These are phyloP conservation scores for Hura crepitans DNA, from an alignment of 441 rosid species.

Conservation along the genomic window DNA sequence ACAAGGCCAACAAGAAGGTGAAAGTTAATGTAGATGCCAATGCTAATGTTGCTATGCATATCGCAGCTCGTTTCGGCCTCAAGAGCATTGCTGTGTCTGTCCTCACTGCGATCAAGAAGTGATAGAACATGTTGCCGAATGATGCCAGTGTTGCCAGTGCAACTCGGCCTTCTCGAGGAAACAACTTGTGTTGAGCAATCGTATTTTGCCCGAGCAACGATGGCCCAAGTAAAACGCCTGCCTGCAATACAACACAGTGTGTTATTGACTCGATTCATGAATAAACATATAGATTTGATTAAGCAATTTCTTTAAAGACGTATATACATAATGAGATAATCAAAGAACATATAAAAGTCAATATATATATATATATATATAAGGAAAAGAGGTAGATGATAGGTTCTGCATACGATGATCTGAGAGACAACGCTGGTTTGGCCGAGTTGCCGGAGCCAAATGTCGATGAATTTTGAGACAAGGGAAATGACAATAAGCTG, in stretches of 20 bases:
- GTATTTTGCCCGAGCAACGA: slow-evolving; percentile 24
- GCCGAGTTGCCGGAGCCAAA: slow-evolving; percentile 29
- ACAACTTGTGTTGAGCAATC: slow-evolving; percentile 9
- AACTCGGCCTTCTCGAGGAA: slow-evolving; percentile 24
- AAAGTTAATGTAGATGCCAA: slow-evolving; percentile 13
- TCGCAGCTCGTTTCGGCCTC: slow-evolving; percentile 29
- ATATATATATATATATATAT: not conserved
- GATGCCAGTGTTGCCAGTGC: slow-evolving; percentile 25
- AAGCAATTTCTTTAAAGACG: too few species aligned
- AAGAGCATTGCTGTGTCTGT: slow-evolving; percentile 28
- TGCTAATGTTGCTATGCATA: slow-evolving; percentile 24
- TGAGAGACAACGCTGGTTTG: slow-evolving; percentile 32
- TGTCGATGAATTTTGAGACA: slow-evolving; percentile 22
- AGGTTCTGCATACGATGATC: slow-evolving; percentile 27
- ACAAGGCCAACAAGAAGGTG: not conserved
- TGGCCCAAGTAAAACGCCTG: slow-evolving; percentile 38
- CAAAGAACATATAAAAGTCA: not conserved
- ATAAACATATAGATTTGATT: too few species aligned
- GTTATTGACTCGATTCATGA: too few species aligned
- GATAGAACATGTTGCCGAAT: slow-evolving; percentile 34
- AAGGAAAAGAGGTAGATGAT: not conserved
- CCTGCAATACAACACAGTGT: slow-evolving; percentile 17
- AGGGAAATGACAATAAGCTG: slow-evolving; percentile 29
- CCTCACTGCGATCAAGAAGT: slow-evolving; percentile 30
- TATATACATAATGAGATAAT: too few species aligned